Evolutionary conservation across 768 basidiomycete species (phyloP), one percentile per base, ranked within the genome.

Genomic region (Tephrocybe sp.): DNA sequence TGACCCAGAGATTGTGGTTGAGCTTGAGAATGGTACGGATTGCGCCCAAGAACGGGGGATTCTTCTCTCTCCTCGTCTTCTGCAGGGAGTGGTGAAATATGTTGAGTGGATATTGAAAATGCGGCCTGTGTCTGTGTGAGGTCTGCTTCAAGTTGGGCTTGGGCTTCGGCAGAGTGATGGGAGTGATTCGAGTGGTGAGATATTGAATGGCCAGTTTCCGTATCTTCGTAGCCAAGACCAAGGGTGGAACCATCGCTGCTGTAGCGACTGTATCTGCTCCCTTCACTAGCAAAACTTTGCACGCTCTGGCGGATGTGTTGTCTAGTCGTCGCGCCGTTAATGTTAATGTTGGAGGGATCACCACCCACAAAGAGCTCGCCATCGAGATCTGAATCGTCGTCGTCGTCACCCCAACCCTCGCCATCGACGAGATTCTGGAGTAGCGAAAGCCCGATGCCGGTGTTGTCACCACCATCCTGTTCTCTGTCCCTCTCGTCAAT

Each of bases 371-470:
- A 26, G 7, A 26, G 36, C 17, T 17, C 5, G 7, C 14, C 30
- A 8, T 19, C 52, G 20, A 3, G 31, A 19, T 45, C 49, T 30
- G 45, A 57, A 17, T 66, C 65, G 4, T 61, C 58, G 22, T 69
- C 69, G 0, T 60, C 60, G 43, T 65, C 70, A 1, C 61, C 60
- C 45, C 54, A 56, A 5, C 60, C 66, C 0, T 64, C 73, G 11
- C 60, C 68, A 2, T 68, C 60, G 34, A 69, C 65, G 60, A 80
- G 65, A 35, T 73, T 75, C 56, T 82, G 79, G 46, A 90, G 66
- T 47, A 89, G 66, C 2, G 83, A 83, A 31, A 89, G 66, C 1
- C 88, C 88, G 33, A 90, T 89, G 0, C 83, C 88, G 1, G 78
- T 70, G 44, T 82, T 79, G 3, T 80, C 85, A 51, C 86, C 85